Evolutionary conservation across 768 basidiomycete genomes (phyloP).

Genomic region (Termitomyces eurrhizus): DNA sequence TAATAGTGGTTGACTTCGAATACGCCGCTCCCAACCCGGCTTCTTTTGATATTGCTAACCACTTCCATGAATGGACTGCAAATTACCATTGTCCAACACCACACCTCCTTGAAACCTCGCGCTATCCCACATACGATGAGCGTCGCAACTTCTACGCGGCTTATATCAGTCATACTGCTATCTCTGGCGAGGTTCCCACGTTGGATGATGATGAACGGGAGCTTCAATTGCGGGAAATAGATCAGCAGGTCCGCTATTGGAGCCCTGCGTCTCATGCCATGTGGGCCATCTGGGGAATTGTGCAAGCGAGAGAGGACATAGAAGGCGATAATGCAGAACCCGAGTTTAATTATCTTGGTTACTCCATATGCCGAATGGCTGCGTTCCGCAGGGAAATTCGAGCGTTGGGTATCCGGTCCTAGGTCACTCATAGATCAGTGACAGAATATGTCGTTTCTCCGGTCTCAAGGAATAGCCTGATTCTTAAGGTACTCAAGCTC

Average conservation of each 20-base stretch:
- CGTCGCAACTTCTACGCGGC: slow-evolving; percentile 82
- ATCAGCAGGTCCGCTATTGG: slow-evolving; percentile 82
- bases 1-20: slow-evolving; percentile 97
- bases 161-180: slow-evolving; percentile 60
- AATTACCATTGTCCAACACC: slow-evolving; percentile 76
- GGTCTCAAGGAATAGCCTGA: background rate
- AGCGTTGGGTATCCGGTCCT: slow-evolving; percentile 34
- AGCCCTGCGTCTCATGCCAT: slow-evolving; percentile 85
- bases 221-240: slow-evolving; percentile 53
- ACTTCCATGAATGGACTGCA: slow-evolving; percentile 96
- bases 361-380: slow-evolving; percentile 66
- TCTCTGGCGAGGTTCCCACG: slow-evolving; percentile 28
- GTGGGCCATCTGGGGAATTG: slow-evolving; percentile 95
- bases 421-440: background rate
- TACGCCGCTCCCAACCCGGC: slow-evolving; percentile 92
- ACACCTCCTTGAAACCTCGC: slow-evolving; percentile 55
- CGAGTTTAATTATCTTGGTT: slow-evolving; percentile 90
- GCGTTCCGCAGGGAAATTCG: slow-evolving; percentile 56
- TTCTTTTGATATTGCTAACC: slow-evolving; percentile 94
- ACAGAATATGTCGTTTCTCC: background rate
- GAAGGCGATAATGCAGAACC: slow-evolving; percentile 52
- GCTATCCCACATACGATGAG: slow-evolving; percentile 71
- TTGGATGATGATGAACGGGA: slow-evolving; percentile 32
- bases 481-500: background rate
- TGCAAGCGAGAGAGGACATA: slow-evolving; percentile 80